phyloP scores from a whole-genome alignment of 306 rosid genomes.

The Carpinus viminea region DNA sequence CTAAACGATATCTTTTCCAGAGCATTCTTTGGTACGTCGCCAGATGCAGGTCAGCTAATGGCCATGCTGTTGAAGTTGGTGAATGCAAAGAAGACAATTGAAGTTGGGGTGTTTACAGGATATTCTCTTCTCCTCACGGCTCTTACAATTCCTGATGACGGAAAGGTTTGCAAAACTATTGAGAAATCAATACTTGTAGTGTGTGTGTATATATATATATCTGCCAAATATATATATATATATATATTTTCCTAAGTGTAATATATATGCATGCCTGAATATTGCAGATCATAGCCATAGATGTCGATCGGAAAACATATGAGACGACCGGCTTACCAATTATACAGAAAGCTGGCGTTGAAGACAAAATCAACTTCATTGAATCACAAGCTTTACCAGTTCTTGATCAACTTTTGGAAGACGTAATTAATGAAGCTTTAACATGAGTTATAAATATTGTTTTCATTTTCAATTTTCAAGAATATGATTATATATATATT shows the following conservation, averaged over 20 bases:
- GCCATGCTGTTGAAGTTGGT: conserved; percentile 33
- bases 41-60: conserved; percentile 36
- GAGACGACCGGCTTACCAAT: conserved; percentile 35
- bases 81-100: conserved; percentile 44
- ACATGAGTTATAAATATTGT: too few relatives aligned
- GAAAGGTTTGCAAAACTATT: conserved; percentile 11
- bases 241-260: too few relatives aligned
- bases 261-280: too few relatives aligned
- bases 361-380: conserved; percentile 34
- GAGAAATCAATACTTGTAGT: background rate
- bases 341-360: conserved; percentile 36
- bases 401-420: conserved; percentile 28
- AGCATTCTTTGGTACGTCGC: conserved; percentile 19
- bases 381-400: conserved; percentile 34
- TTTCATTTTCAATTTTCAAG: background rate
- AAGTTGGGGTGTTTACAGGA: conserved; percentile 43
- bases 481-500: background rate
- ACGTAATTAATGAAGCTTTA: background rate
- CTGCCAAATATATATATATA: too few relatives aligned
- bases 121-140: conserved; percentile 46
- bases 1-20: background rate
- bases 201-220: background rate
- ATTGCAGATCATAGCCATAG: conserved; percentile 37
- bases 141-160: conserved; percentile 35
- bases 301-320: conserved; percentile 14